These are phyloP conservation scores for Albophoma yamanashiensis DNA, from an alignment of 2,329 filamentous ascomycete genomes.

Conservation along the genomic window DNA sequence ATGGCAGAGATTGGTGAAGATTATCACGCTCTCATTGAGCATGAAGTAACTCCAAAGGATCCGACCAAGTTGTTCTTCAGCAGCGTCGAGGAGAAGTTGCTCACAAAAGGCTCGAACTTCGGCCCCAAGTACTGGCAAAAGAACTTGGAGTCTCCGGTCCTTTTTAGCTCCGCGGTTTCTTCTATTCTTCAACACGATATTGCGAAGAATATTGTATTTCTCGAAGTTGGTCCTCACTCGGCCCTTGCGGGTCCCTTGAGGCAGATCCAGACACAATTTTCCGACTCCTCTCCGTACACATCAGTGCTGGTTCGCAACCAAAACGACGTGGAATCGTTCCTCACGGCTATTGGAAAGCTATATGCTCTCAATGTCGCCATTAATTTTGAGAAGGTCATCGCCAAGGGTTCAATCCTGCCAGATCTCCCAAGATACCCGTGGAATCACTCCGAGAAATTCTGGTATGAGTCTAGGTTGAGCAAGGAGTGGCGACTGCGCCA, in stretches of 20 bases:
- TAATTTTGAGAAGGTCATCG: conserved; percentile 1
- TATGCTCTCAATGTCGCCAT: not conserved
- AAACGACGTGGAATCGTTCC: not conserved
- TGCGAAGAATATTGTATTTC: conserved; percentile 1
- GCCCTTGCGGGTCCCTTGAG: conserved; percentile 10
- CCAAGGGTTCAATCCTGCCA: not conserved
- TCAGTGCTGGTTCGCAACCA: conserved; percentile 4
- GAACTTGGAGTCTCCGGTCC: conserved; percentile 6
- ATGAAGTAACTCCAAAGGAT: not conserved
- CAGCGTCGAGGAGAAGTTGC: not conserved
- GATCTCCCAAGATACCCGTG: conserved; percentile 9
- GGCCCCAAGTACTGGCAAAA: conserved; percentile 4
- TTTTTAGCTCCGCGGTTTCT: conserved; percentile 4
- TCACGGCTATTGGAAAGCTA: conserved; percentile 6
- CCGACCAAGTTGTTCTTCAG: conserved; percentile 2
- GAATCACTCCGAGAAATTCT: conserved; percentile 5
- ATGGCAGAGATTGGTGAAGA: conserved; percentile 2
- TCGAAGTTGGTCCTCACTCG: conserved; percentile 13
- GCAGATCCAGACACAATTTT: conserved; percentile 4
- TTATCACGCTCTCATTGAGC: not conserved
- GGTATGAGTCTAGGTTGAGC: conserved; percentile 5
- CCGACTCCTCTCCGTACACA: conserved; percentile 1
- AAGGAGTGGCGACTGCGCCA: conserved; percentile 2
- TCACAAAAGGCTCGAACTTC: not conserved
- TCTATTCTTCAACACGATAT: not conserved